Evolutionary conservation across 2,329 filamentous ascomycete species (phyloP).

Genomic region (Colletotrichum liaoningense): DNA sequence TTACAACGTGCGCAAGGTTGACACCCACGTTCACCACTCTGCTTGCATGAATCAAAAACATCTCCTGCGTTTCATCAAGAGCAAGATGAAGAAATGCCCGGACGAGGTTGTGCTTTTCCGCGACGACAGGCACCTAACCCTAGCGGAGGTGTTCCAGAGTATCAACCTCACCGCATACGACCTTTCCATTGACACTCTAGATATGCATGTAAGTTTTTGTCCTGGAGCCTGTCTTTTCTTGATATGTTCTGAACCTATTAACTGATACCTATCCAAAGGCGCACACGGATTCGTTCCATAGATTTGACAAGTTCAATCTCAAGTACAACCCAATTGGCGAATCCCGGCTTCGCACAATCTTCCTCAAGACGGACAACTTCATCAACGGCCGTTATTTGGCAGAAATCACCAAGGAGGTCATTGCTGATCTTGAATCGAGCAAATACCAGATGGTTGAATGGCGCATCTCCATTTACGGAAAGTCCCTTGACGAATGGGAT

Average conservation of each 20-base stretch:
- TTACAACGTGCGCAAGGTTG: constrained; percentile 98
- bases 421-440: constrained; percentile 95
- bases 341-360: constrained; percentile 95
- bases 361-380: constrained; percentile 98
- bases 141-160: constrained; percentile 94
- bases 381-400: constrained; percentile 96
- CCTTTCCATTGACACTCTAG: constrained; percentile 95
- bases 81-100: constrained; percentile 98
- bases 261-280: constrained; percentile 62
- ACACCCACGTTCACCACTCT: constrained; percentile 98
- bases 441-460: constrained; percentile 99
- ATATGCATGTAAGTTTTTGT: constrained; percentile 85
- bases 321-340: constrained; percentile 99
- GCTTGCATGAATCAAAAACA: constrained; percentile 99
- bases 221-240: neutral
- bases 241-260: neutral
- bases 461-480: constrained; percentile 97
- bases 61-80: constrained; percentile 97
- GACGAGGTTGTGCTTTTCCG: constrained; percentile 93
- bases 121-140: constrained; percentile 90
- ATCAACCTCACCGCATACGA: constrained; percentile 98
- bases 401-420: constrained; percentile 98
- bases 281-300: constrained; percentile 97
- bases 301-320: constrained; percentile 99
- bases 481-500: constrained; percentile 94